Evolutionary conservation across 306 rosid genomes (phyloP).

Genomic region (Medicago lupulina): DNA sequence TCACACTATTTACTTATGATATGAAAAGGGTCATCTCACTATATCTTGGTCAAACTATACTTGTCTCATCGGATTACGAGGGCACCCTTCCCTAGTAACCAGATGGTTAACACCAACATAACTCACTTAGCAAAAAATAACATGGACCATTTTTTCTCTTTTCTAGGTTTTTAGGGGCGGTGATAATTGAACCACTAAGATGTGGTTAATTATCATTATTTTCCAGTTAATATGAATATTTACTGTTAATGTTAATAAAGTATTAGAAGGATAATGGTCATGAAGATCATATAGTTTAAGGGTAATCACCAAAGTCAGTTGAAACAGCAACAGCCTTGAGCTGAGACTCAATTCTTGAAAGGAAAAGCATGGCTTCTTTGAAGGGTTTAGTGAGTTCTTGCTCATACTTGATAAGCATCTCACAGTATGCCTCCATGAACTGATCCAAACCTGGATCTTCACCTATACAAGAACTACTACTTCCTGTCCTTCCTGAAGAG

Average conservation of each 20-base stretch:
- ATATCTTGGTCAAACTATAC: not conserved
- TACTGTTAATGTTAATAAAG: too few relatives aligned
- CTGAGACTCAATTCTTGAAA: slow-evolving; percentile 78
- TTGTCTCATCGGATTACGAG: too few relatives aligned
- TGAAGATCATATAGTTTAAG: slow-evolving; percentile 11
- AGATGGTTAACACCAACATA: too few relatives aligned
- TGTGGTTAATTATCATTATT: not conserved
- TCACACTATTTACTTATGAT: slow-evolving; percentile 39
- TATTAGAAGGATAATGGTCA: not conserved
- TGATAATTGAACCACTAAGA: not conserved
- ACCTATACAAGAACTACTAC: slow-evolving; percentile 40
- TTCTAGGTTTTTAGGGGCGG: not conserved
- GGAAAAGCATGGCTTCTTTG: slow-evolving; percentile 92
- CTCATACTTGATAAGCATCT: slow-evolving; percentile 93
- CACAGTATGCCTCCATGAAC: slow-evolving; percentile 99
- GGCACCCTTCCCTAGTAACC: too few relatives aligned
- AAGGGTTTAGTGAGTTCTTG: slow-evolving; percentile 94
- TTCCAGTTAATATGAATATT: slow-evolving; percentile 1
- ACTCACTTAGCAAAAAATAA: not conserved
- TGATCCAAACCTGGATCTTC: slow-evolving; percentile 79
- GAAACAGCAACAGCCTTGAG: slow-evolving; percentile 79
- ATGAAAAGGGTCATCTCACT: slow-evolving; percentile 7
- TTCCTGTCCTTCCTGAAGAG: slow-evolving; percentile 39
- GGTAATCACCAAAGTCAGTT: slow-evolving; percentile 62
- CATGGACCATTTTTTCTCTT: not conserved